These are phyloP conservation scores for Spathaspora sp. DNA, from an alignment of 1,139 yeast species.

Conservation along the genomic window DNA sequence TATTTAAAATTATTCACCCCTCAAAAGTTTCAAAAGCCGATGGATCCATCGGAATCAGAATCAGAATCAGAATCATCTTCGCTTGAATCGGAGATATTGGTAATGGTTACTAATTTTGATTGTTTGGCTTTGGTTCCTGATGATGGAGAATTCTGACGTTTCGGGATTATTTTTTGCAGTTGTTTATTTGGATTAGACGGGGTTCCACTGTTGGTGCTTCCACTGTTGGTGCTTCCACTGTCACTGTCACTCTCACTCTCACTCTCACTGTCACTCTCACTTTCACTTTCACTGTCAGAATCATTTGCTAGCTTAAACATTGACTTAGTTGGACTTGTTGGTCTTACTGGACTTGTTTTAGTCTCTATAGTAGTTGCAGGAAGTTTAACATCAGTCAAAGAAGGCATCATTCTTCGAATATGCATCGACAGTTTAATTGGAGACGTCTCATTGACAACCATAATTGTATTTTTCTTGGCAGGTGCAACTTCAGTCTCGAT, in stretches of 20 bases:
- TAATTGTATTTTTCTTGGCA: background rate
- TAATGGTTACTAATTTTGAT: background rate
- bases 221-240: background rate
- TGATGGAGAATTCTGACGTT: background rate
- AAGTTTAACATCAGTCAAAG: conserved; percentile 9
- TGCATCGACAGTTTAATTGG: background rate
- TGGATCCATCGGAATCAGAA: conserved; percentile 6
- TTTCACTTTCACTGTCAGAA: conserved; percentile 4
- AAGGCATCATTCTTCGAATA: conserved; percentile 3
- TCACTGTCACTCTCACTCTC: conserved; percentile 9
- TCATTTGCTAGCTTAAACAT: conserved; percentile 4
- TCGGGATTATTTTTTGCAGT: background rate
- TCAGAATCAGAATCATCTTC: background rate
- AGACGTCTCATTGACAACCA: background rate
- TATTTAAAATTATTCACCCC: background rate
- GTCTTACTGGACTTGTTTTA: conserved; percentile 1
- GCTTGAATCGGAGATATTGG: background rate
- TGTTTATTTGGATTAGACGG: background rate
- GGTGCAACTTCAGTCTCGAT: background rate
- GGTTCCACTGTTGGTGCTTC: conserved; percentile 7
- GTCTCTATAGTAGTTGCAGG: conserved; percentile 12
- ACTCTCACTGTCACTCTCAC: conserved; percentile 8
- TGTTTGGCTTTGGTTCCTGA: background rate
- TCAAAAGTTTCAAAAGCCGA: conserved; percentile 3
- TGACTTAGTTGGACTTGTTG: background rate